Evolutionary conservation across 441 rosid species (phyloP).

Genomic region (Omphalea diandra): DNA sequence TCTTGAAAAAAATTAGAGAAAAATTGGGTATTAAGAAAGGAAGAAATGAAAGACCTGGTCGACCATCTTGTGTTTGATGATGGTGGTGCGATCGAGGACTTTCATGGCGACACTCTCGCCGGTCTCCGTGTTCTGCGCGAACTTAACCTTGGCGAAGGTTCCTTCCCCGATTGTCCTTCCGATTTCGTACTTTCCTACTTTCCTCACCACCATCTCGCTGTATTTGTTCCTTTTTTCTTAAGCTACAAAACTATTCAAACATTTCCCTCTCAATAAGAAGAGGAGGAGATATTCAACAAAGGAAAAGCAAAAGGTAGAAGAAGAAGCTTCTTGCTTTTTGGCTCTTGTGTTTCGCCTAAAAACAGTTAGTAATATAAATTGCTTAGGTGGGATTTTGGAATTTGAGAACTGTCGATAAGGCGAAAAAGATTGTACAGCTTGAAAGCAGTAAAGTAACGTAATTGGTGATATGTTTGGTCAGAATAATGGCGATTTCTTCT

Average conservation of each 20-base stretch:
- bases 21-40: too few species aligned
- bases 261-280: not conserved
- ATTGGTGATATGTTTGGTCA: not conserved
- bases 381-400: too few species aligned
- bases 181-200: slow-evolving; percentile 91
- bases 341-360: too few species aligned
- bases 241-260: too few species aligned
- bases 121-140: slow-evolving; percentile 96
- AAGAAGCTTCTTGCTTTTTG: not conserved
- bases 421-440: slow-evolving; percentile 10
- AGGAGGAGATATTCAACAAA: not conserved
- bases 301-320: not conserved
- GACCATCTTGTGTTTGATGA: slow-evolving; percentile 89
- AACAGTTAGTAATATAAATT: too few species aligned
- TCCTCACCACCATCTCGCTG: slow-evolving; percentile 77
- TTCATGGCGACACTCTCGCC: slow-evolving; percentile 99
- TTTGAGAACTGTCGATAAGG: too few species aligned
- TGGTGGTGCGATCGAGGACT: slow-evolving; percentile 85
- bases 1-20: too few species aligned
- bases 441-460: not conserved
- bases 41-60: too few species aligned
- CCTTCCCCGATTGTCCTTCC: slow-evolving; percentile 99
- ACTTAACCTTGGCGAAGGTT: slow-evolving; percentile 93
- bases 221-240: too few species aligned
- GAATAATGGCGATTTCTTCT: too few species aligned